phyloP scores from a whole-genome alignment of 495 filamentous ascomycete species.

The Daldinia caldariorum region DNA sequence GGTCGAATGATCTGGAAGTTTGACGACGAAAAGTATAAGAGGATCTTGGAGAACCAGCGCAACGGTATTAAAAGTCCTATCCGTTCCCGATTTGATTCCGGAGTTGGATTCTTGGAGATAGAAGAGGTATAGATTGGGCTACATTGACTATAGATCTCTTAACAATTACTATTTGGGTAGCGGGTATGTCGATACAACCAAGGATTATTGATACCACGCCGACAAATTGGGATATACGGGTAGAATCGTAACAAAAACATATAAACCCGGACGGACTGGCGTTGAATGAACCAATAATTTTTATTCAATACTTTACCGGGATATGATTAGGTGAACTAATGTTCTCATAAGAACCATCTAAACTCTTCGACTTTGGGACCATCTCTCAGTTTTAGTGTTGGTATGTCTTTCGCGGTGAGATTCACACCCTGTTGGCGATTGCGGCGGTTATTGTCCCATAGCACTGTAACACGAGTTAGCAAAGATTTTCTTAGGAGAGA shows the following conservation, averaged over 20 bases:
- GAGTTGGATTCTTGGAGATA: conserved; percentile 37
- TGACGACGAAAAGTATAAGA: conserved; percentile 45
- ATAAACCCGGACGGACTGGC: background rate
- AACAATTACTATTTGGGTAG: background rate
- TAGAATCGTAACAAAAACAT: background rate
- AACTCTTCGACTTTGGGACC: conserved; percentile 72
- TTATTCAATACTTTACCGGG: background rate
- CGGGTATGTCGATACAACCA: background rate
- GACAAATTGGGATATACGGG: background rate
- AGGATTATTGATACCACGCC: background rate
- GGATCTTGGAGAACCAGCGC: conserved; percentile 23
- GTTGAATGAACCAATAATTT: background rate
- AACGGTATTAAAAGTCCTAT: conserved; percentile 46
- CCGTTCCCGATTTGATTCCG: conserved; percentile 46
- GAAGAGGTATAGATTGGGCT: conserved; percentile 6
- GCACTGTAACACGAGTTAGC: conserved; percentile 53
- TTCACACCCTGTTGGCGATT: conserved; percentile 69
- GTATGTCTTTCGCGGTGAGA: conserved; percentile 70
- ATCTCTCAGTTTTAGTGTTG: conserved; percentile 73
- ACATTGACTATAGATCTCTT: conserved; percentile 3
- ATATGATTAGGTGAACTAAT: background rate
- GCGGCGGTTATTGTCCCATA: conserved; percentile 72
- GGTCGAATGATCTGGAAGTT: conserved; percentile 48
- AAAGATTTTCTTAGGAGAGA: background rate
- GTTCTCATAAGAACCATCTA: conserved; percentile 70